Base-by-base conservation (phyloP, 768 basidiomycete species). In the Pisolithus orientalis region DNA sequence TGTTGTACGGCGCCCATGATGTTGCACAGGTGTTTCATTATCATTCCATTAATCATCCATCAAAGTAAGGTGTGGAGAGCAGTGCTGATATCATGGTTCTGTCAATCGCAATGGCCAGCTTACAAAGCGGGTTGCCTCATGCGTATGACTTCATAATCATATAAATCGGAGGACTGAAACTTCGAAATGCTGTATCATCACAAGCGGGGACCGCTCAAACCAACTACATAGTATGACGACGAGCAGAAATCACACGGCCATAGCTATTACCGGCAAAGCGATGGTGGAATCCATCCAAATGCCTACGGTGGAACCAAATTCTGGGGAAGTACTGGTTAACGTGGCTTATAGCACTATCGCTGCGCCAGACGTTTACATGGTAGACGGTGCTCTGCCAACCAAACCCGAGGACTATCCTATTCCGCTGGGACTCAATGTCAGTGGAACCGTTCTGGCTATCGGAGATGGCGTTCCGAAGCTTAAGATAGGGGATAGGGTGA, bases 291-390 rank as follows among this genome's bases (percentile, higher is more conserved):
- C 60, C 2, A 66, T 75, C 24, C 65, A 70, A 46, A 64, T 72
- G 5, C 53, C 66, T 2, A 76, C 75, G 3, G 56, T 57, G 16
- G 53, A 53, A 8, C 75, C 74, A 5, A 62, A 58, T n/a, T 53
- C 60, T 7, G 70, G 62, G n/a, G 65, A 76, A 49, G 69, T 78
- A 17, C 64, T 72, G 24, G 46, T 79, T 48, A 71, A 73, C 58
- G 72, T 75, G 9, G 66, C 64, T 39, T 76, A 73, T 51, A 66
- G 70, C 2, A 59, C 72, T 14, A 63, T 77, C 62, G 67, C 71
- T 34, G 62, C 75, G 2, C 68, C 72, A 50, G 76, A 77, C 53
- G 64, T 66, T 1, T 76, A 75, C 57, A 58, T 67, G 34, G 61
- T 61, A 10, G 76, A 76, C 52, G 56, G 63, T 6, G 72, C 67